Base-by-base conservation (phyloP, 257 asterid species). In the Fraxinus excelsior region DNA sequence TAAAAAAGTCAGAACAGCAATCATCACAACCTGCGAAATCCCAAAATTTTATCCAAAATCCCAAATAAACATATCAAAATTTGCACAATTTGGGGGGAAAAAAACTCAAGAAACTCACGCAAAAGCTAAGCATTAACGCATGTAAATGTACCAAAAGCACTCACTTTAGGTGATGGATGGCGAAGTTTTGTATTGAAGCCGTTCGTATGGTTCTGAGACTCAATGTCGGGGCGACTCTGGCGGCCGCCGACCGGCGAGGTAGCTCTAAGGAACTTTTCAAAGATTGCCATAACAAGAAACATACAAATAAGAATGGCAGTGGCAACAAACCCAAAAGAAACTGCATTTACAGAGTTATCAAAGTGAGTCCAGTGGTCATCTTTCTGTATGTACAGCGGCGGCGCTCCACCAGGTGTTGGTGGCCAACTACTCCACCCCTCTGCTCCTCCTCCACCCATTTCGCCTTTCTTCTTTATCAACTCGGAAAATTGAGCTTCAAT, bases 271-370 rank as follows among this genome's bases (percentile, higher is more conserved):
- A 94, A 86, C 88, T 93, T 87, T 82, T 94, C 98, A 58, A 94
- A 94, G 8, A 94, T 89, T 25, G 98, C 98, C 98, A 94, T 94
- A 8, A 94, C 92, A 31, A 94, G 96, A 72, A 94, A 94, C 97
- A 94, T 94, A 23, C 94, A 91, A 71, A 94, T 90, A 31, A 94
- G 97, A 80, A 94, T 87, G 25, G 97, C 98, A 75, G 98, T 94
- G 70, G 98, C 98, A 1, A 94, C 97, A 80, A 94, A 94, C 74
- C 98, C 98, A 71, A 94, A 94, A 5, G 98, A 94, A 42, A 94
- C 96, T 3, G 98, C 96, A 49, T 91, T 89, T 2, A 89, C 94
- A 3, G 97, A 94, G 86, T 90, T 94, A 75, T 94, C 98, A 72
- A 90, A 94, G 84, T 91, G 97, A 16, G 94, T 90, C 98, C 96